Conservation (phyloP, 2,329 filamentous ascomycete species). For the Penicillium concentricum region DNA sequence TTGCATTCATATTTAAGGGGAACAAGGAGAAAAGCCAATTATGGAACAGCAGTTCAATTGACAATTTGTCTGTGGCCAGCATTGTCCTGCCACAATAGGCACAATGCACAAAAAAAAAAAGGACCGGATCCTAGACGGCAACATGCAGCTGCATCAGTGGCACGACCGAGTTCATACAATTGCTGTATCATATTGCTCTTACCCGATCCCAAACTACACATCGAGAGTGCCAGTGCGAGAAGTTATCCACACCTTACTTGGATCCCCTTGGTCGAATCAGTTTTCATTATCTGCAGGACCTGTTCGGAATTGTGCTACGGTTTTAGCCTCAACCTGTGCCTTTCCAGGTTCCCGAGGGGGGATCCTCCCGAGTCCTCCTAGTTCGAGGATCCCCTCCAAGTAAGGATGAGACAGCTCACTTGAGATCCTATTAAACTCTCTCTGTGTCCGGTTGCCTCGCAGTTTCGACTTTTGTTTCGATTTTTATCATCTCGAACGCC, state of each 20-base stretch:
- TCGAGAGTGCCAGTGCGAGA: not conserved
- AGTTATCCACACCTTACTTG: not conserved
- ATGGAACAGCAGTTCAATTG: not conserved
- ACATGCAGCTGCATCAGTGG: not conserved
- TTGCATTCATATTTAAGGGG: not conserved
- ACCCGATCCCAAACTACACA: not conserved
- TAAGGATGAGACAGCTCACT: constrained; percentile 22
- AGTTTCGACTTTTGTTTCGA: constrained; percentile 3
- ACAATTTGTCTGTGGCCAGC: not conserved
- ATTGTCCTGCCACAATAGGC: constrained; percentile 1
- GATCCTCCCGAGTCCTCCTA: constrained; percentile 10
- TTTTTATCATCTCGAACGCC: constrained; percentile 1
- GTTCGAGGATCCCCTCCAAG: constrained; percentile 15
- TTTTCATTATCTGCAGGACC: constrained; percentile 10
- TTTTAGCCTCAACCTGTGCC: constrained; percentile 22
- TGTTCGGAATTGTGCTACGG: constrained; percentile 7
- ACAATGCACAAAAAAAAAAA: not conserved
- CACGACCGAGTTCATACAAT: not conserved
- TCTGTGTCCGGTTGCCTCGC: constrained; percentile 17
- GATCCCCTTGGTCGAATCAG: constrained; percentile 1
- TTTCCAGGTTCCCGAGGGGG: constrained; percentile 15
- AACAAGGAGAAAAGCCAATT: not conserved
- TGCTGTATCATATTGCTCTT: constrained; percentile 6
- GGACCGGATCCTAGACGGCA: not conserved
- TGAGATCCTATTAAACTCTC: constrained; percentile 16